Evolutionary conservation across 2,329 filamentous ascomycete genomes (phyloP), one percentile per base, ranked within the genome.

Genomic region (Stromatinia cepivora): DNA sequence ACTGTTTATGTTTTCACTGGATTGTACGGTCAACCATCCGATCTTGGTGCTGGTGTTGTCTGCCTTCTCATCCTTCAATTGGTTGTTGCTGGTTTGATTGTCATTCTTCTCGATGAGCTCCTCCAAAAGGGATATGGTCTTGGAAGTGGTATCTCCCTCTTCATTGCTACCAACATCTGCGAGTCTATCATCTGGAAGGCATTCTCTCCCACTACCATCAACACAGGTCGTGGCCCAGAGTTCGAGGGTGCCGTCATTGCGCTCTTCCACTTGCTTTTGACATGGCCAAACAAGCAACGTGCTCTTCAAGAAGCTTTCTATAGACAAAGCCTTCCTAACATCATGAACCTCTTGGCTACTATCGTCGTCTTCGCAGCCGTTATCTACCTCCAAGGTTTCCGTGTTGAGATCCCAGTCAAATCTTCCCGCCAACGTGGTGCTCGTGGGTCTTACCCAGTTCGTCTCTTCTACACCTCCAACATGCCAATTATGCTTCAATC

Each of bases 401-500:
- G 95, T 76, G 95, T 99, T 79, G 95, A 99, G 85, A 99, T 99
- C 80, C 96, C 96, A 73, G 95, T 99, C 87, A 99, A 99, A 90
- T 97, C 94, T 71, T 94, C 93, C 77, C 94, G 95, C 84, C 95
- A 99, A 88, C 94, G 95, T 87, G 95, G 95, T 82, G 95, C 97
- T 81, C 94, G 95, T 78, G 96, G 94, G 79, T 97, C 94, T 53
- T 99, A 98, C 88, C 95, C 95, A 78, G 89, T 99, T 81, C 94
- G 96, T 79, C 92, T 99, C 71, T 99, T 99, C 89, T 99, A 99
- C 86, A 99, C 95, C 80, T 97, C 94, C 81, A 99, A 99, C 91
- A 99, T 99, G 96, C 95, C 95, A 80, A 99, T 99, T 84, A 99
- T 99, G 95, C 88, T 99, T 81, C 96, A 99, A 86, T 98, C 94